Evolutionary conservation across 2,329 filamentous ascomycete genomes (phyloP), one percentile per base, ranked within the genome.

Genomic region (Beauveria sp.): DNA sequence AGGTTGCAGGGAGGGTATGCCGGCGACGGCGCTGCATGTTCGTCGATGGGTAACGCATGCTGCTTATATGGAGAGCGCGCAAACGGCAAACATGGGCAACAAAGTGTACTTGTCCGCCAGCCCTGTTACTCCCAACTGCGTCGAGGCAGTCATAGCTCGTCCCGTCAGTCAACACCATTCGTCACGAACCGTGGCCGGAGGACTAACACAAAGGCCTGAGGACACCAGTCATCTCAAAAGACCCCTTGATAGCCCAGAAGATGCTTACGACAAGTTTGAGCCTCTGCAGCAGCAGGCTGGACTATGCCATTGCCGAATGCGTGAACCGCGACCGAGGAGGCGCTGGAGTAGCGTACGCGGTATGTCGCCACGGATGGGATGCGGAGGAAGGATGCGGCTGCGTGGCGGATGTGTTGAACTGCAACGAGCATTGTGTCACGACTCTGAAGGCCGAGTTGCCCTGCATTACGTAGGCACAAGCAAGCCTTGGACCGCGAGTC

Each of bases 191-290:
- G 40, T 59, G 56, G 56, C 34, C 56, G 16, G 26, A 41, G 9
- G 56, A 53, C 26, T 59, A 53, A 14, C 53, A 59, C 48, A 34
- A n/a, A n/a, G 20, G 37, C 48, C 26, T 46, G n/a, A 48, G 53
- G 20, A 46, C 40, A 16, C 56, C 48, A 4, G 12, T 37, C n/a
- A 20, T 53, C 37, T 53, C 56, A 1, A 12, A 51, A 4, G 26
- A 59, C 8, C 24, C 37, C 4, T 53, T 59, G 2, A 2, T 12
- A 18, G 24, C 8, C 56, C 56, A n/a, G 24, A 43, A 12, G 56
- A 59, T 12, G 56, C 56, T 2, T 59, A 59, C 48, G 44, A 44
- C 40, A 48, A 59, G 48, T 53, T 59, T 46, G 56, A 59, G 40
- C 56, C 56, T 59, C 18, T 59, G 57, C 40, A 53, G 47, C 48